Conservation (phyloP, 306 rosid species). For the Aeschynomene evenia region DNA sequence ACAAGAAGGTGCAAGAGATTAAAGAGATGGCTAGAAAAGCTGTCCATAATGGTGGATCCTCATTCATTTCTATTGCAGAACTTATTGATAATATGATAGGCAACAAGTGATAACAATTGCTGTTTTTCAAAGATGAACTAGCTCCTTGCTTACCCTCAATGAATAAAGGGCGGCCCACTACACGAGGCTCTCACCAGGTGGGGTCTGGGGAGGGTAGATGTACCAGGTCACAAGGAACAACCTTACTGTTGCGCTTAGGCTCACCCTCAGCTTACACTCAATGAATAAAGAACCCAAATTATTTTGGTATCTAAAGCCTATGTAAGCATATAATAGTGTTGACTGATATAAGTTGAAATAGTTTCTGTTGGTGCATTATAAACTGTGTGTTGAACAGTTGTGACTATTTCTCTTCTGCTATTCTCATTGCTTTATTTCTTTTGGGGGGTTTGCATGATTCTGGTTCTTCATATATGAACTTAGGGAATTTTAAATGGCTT, state of each 20-base stretch:
- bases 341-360: neutral
- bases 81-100: slow-evolving; percentile 37
- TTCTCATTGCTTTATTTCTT: neutral
- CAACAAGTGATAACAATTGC: neutral
- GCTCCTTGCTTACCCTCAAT: slow-evolving; percentile 1
- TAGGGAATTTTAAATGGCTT: neutral
- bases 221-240: too few relatives aligned
- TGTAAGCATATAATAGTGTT: neutral
- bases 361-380: neutral
- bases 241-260: too few relatives aligned
- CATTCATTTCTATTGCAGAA: slow-evolving; percentile 25
- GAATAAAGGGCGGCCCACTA: too few relatives aligned
- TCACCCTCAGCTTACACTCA: too few relatives aligned
- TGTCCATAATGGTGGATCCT: slow-evolving; percentile 47
- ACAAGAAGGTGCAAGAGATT: slow-evolving; percentile 52
- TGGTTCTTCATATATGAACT: neutral
- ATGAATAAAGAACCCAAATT: neutral
- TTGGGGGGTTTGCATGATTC: neutral
- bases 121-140: neutral
- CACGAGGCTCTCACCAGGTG: too few relatives aligned
- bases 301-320: neutral
- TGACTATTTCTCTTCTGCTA: neutral
- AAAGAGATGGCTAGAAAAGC: slow-evolving; percentile 48
- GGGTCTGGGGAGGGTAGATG: too few relatives aligned
- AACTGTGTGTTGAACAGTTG: neutral